Conservation (phyloP, 2,329 filamentous ascomycete species). For the Diaporthe sp. region DNA sequence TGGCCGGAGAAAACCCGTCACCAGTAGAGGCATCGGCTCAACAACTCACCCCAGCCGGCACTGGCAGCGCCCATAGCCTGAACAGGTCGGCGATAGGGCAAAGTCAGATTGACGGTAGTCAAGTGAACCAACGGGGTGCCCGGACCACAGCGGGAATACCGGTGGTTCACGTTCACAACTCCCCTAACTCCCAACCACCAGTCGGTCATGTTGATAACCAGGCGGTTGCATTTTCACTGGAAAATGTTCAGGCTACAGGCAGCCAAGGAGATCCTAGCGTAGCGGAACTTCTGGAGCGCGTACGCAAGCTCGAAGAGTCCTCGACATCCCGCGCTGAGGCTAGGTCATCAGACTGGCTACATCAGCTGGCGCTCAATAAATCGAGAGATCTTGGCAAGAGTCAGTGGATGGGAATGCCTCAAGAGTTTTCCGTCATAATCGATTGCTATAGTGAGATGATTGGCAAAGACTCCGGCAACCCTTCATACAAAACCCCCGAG, state of each 20-base stretch:
- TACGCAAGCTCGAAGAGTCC: neutral
- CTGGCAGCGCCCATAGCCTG: neutral
- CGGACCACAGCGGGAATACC: neutral
- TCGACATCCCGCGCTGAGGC: neutral
- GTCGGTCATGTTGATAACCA: neutral
- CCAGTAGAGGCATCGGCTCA: neutral
- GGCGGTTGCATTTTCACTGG: no score
- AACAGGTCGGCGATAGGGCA: neutral
- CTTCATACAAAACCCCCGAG: slow-evolving; percentile 44
- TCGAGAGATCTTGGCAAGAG: slow-evolving; percentile 51
- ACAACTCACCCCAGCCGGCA: neutral
- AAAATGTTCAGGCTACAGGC: neutral
- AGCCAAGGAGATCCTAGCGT: neutral
- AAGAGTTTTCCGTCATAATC: slow-evolving; percentile 49
- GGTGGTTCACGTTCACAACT: neutral
- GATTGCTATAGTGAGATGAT: slow-evolving; percentile 47
- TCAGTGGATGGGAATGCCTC: slow-evolving; percentile 49
- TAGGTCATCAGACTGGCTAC: neutral
- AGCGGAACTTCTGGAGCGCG: neutral
- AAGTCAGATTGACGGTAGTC: no score
- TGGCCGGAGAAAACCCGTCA: neutral
- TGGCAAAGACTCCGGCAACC: slow-evolving; percentile 40
- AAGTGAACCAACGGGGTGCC: no score
- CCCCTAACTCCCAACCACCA: neutral
- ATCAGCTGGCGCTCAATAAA: slow-evolving; percentile 51